phyloP scores from a whole-genome alignment of 2,329 filamentous ascomycete genomes.

The Fusarium chuoi region DNA sequence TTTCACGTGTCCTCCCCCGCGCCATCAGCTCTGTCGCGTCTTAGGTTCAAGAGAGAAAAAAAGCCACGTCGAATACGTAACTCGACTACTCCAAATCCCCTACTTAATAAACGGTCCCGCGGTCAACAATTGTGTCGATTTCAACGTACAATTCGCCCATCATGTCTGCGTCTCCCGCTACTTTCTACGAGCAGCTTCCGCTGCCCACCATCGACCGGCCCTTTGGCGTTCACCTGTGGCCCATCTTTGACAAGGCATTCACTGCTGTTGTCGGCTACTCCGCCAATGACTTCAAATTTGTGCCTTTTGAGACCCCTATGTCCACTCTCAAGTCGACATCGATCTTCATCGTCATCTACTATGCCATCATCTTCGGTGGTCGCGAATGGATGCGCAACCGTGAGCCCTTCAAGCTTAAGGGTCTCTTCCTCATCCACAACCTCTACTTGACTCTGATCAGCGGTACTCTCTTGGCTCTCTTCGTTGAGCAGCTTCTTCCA shows the following conservation, averaged over 20 bases:
- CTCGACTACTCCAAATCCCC: not conserved
- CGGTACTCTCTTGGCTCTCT: conserved; percentile 81
- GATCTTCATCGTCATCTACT: conserved; percentile 87
- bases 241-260: conserved; percentile 90
- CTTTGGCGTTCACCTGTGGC: conserved; percentile 92
- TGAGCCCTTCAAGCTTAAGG: conserved; percentile 85
- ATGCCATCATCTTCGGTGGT: conserved; percentile 91
- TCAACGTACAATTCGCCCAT: conserved; percentile 34
- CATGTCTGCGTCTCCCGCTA: conserved; percentile 54
- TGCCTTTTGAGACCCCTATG: conserved; percentile 83
- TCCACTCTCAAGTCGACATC: conserved; percentile 87
- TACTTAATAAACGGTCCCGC: conserved; percentile 29
- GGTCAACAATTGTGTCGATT: conserved; percentile 19
- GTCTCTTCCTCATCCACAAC: conserved; percentile 95
- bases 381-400: conserved; percentile 91
- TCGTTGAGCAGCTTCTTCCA: conserved; percentile 89
- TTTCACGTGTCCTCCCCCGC: conserved; percentile 44
- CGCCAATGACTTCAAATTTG: conserved; percentile 86
- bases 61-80: conserved; percentile 37
- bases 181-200: conserved; percentile 67
- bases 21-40: conserved; percentile 35
- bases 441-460: conserved; percentile 91
- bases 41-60: conserved; percentile 11
- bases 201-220: conserved; percentile 88
- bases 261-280: conserved; percentile 81